These are phyloP conservation scores for Citropsis articulata DNA, from an alignment of 345 rosid genomes.

Conservation along the genomic window DNA sequence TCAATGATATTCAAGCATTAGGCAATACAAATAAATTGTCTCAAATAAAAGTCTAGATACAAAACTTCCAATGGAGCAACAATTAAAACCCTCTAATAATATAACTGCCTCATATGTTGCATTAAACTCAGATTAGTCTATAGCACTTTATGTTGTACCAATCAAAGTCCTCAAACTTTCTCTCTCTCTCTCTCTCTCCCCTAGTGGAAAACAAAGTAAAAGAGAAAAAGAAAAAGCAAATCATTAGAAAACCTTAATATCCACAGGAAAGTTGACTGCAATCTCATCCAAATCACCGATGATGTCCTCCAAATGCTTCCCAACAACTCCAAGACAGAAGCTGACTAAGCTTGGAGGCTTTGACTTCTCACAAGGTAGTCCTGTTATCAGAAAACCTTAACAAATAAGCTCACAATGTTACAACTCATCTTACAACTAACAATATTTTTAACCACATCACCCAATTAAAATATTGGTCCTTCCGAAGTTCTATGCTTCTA, in stretches of 20 bases:
- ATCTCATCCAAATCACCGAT: conserved; percentile 58
- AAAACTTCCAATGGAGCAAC: not conserved
- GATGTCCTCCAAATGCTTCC: conserved; percentile 78
- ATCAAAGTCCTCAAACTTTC: not conserved
- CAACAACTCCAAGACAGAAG: conserved; percentile 80
- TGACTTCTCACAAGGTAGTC: conserved; percentile 26
- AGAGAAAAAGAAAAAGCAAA: not conserved
- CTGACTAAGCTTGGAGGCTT: conserved; percentile 62
- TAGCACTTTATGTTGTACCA: not conserved
- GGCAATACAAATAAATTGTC: not conserved
- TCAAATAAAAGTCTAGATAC: not conserved
- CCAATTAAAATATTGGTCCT: not conserved
- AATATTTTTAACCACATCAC: not conserved
- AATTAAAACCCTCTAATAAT: not conserved
- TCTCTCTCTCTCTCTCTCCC: not conserved
- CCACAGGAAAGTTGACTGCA: conserved; percentile 52
- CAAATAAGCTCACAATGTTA: not conserved
- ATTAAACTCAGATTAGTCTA: not conserved
- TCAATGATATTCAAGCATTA: conserved; percentile 13
- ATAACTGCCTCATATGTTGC: not conserved
- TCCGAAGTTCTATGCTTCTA: not conserved
- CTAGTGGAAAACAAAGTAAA: not conserved
- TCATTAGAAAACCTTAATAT: conserved; percentile 53
- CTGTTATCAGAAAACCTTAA: conserved; percentile 28
- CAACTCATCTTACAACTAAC: not conserved